phyloP scores from a whole-genome alignment of 225 moss, liverwort and hornwort genomes.

The Polytrichum formosum region DNA sequence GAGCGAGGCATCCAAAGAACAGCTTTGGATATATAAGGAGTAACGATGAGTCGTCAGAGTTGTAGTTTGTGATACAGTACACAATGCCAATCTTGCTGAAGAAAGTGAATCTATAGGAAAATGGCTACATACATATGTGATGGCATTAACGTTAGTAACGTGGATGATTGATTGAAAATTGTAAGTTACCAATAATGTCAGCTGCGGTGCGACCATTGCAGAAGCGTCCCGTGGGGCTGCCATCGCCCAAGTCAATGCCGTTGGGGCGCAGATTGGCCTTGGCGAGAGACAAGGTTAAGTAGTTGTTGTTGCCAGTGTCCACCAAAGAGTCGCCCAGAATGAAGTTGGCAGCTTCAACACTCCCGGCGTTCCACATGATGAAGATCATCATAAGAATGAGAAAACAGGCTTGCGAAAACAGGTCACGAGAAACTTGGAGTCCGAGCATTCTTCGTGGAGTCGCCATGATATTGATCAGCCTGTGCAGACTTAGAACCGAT shows the following conservation, averaged over 20 bases:
- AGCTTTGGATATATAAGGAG: no score
- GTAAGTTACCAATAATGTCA: conserved; percentile 48
- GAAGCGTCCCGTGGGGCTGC: conserved; percentile 64
- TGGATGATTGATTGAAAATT: background rate
- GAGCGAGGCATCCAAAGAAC: no score
- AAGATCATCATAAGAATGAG: background rate
- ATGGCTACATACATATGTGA: no score
- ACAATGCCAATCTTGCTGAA: no score
- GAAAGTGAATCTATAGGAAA: no score
- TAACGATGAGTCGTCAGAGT: no score
- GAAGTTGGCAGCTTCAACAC: conserved; percentile 29
- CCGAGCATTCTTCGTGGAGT: no score
- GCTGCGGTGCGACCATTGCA: conserved; percentile 70
- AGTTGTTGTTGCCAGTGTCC: conserved; percentile 86
- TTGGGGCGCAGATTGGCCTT: conserved; percentile 76
- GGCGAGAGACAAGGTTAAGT: conserved; percentile 55
- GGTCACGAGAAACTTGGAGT: no score
- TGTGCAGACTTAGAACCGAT: no score
- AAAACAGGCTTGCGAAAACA: no score
- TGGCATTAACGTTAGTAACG: background rate
- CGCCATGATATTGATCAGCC: no score
- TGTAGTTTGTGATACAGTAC: no score
- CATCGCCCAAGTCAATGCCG: conserved; percentile 57
- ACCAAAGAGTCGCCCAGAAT: conserved; percentile 74
- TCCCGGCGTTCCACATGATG: conserved; percentile 2